Percentiles rank a stretch among this genome's conserved stretches.
Conservation (phyloP, 2,329 filamentous ascomycete species). For the Penicillium capsulatum region DNA sequence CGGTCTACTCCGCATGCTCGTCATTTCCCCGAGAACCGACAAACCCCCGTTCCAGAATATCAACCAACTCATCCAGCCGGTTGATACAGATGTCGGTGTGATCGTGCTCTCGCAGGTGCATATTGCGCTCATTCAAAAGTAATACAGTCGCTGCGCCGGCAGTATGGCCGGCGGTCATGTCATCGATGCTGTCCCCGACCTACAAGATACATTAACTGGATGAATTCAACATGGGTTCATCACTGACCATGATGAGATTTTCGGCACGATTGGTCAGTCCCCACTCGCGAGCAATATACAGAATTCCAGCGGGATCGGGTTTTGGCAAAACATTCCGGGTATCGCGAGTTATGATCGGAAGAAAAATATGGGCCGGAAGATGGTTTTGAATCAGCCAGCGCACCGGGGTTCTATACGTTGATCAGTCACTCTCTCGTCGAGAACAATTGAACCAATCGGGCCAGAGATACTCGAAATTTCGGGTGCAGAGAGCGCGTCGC, state of each 20-base stretch:
- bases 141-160: conserved; percentile 90
- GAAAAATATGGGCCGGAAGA: conserved; percentile 63
- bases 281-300: conserved; percentile 80
- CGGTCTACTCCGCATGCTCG: conserved; percentile 8
- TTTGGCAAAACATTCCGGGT: conserved; percentile 63
- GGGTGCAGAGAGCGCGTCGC: conserved; percentile 81
- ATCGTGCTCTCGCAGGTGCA: conserved; percentile 62
- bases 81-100: conserved; percentile 72
- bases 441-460: not conserved
- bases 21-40: conserved; percentile 43
- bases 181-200: conserved; percentile 77
- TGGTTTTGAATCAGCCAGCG: conserved; percentile 61
- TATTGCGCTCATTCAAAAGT: conserved; percentile 77
- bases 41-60: conserved; percentile 71
- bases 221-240: not conserved
- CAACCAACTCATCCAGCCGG: conserved; percentile 70
- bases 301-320: conserved; percentile 79
- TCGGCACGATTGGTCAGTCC: conserved; percentile 51
- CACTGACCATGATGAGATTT: conserved; percentile 37
- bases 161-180: conserved; percentile 79
- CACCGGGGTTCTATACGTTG: conserved; percentile 36
- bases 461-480: conserved; percentile 70
- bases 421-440: not conserved
- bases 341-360: conserved; percentile 82
- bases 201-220: conserved; percentile 14